phyloP scores from a whole-genome alignment of 495 filamentous ascomycete species.

The Paragyromitra xinjiangensis region DNA sequence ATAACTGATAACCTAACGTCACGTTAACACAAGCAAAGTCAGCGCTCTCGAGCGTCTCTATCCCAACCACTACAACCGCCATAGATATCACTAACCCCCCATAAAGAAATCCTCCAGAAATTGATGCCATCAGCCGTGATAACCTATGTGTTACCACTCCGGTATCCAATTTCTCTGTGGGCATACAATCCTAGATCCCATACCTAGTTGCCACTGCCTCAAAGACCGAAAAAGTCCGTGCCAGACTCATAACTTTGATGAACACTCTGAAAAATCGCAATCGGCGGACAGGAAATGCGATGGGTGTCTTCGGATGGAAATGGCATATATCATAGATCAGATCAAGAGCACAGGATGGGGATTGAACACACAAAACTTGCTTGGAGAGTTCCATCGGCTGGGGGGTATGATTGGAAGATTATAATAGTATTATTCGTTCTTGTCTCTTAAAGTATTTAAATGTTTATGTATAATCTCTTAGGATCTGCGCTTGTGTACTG shows the following conservation, averaged over 20 bases:
- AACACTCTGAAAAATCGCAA: not conserved
- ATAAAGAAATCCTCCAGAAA: not conserved
- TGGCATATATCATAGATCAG: not conserved
- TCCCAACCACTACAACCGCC: not conserved
- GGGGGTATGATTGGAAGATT: not conserved
- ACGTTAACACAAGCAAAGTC: too few species aligned
- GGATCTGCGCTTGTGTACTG: not conserved
- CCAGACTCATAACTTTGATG: not conserved
- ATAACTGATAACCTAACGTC: too few species aligned
- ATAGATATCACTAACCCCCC: not conserved
- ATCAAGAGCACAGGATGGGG: not conserved
- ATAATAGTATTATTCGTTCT: not conserved
- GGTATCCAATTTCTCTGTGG: not conserved
- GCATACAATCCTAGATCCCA: not conserved
- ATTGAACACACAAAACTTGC: not conserved
- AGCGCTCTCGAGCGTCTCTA: not conserved
- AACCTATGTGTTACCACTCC: not conserved
- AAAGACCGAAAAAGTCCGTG: not conserved
- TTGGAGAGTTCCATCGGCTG: not conserved
- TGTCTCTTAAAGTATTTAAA: not conserved
- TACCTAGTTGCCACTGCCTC: not conserved
- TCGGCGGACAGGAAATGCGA: not conserved
- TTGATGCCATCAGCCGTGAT: not conserved
- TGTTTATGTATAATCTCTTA: not conserved
- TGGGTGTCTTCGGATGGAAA: not conserved